A percentile compares a stretch with the other conserved stretches of the same genome.
phyloP scores from a whole-genome alignment of 192 early-diverging fungal species.

The Entomortierella parvispora region DNA sequence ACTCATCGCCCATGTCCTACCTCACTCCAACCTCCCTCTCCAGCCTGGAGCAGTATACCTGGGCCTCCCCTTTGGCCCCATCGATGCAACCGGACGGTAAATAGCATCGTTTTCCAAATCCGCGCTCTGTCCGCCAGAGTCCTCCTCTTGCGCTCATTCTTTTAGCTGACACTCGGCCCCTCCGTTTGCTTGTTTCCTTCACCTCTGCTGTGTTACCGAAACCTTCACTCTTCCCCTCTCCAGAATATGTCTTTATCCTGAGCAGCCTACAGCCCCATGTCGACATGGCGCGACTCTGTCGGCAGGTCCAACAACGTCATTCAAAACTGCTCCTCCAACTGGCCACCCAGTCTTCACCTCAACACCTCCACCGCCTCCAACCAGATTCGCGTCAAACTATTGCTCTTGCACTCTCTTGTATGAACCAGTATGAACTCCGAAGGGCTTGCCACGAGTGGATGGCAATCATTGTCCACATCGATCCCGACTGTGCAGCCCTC shows the following conservation, averaged over 20 bases:
- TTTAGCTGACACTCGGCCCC: background rate
- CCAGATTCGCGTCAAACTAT: background rate
- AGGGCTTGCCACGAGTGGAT: slow-evolving; percentile 46
- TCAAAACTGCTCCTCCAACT: background rate
- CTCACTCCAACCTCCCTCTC: slow-evolving; percentile 36
- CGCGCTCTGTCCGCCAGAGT: background rate
- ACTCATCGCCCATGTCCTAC: slow-evolving; percentile 1
- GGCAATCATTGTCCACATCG: slow-evolving; percentile 42
- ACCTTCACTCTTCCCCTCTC: background rate
- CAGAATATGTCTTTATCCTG: slow-evolving; percentile 49
- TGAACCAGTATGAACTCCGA: slow-evolving; percentile 48
- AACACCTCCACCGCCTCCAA: background rate
- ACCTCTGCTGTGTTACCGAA: background rate
- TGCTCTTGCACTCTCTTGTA: slow-evolving; percentile 35
- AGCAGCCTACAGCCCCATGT: slow-evolving; percentile 41
- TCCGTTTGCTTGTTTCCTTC: background rate
- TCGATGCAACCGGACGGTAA: slow-evolving; percentile 50
- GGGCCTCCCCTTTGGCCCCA: slow-evolving; percentile 39
- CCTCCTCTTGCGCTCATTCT: background rate
- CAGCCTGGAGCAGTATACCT: slow-evolving; percentile 33
- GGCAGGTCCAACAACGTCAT: slow-evolving; percentile 4
- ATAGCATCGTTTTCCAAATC: background rate
- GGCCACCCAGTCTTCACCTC: background rate
- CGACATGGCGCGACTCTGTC: slow-evolving; percentile 44
- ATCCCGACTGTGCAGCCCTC: slow-evolving; percentile 47